These are phyloP conservation scores for Claviceps maximensis DNA, from an alignment of 2,329 filamentous ascomycete species.

Conservation along the genomic window DNA sequence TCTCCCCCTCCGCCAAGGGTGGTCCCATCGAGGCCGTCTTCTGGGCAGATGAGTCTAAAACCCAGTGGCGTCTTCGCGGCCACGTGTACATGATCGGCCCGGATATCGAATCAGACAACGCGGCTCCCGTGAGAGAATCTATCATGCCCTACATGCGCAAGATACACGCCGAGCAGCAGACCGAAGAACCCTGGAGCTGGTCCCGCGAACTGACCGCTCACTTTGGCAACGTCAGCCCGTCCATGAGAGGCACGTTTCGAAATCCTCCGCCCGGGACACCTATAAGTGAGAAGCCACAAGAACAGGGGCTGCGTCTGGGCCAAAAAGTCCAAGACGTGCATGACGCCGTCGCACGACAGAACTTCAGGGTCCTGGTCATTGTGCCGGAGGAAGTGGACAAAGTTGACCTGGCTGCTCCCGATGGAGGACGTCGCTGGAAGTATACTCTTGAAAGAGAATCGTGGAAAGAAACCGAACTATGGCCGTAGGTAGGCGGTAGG, in stretches of 20 bases:
- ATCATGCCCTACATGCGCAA: slow-evolving; percentile 49
- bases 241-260: slow-evolving; percentile 65
- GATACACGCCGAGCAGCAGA: slow-evolving; percentile 1
- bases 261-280: slow-evolving; percentile 56
- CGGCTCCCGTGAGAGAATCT: slow-evolving; percentile 41
- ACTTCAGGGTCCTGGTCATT: slow-evolving; percentile 77
- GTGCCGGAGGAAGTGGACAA: slow-evolving; percentile 65
- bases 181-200: slow-evolving; percentile 56
- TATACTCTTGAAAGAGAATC: slow-evolving; percentile 46
- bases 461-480: slow-evolving; percentile 60
- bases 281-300: slow-evolving; percentile 34
- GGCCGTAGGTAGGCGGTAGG: slow-evolving; percentile 44
- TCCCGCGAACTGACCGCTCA: slow-evolving; percentile 66
- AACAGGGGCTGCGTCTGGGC: slow-evolving; percentile 31
- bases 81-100: slow-evolving; percentile 60
- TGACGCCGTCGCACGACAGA: slow-evolving; percentile 55
- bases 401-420: slow-evolving; percentile 56
- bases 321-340: slow-evolving; percentile 58
- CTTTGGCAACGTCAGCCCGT: slow-evolving; percentile 78
- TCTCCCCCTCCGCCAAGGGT: slow-evolving; percentile 39
- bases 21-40: slow-evolving; percentile 70
- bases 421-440: slow-evolving; percentile 48
- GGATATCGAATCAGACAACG: slow-evolving; percentile 41
- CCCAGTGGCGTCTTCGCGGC: slow-evolving; percentile 79
- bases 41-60: slow-evolving; percentile 58